These are phyloP conservation scores for Goffeauzyma gilvescens DNA, from an alignment of 768 basidiomycete genomes.

Conservation along the genomic window DNA sequence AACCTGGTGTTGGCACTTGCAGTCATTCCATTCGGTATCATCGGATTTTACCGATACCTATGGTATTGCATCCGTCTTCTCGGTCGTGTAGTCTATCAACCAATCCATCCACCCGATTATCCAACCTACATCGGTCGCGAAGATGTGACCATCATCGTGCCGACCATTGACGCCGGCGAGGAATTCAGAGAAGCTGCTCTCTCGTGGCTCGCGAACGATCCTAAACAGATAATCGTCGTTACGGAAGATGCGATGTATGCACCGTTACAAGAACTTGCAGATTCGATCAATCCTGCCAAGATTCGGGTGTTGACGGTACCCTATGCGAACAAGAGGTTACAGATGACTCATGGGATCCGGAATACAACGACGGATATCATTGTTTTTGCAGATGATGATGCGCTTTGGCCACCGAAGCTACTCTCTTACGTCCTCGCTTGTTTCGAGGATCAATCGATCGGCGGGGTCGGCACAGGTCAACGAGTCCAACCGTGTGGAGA, in stretches of 20 bases:
- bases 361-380: constrained; percentile 81
- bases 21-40: constrained; percentile 66
- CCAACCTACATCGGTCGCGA: constrained; percentile 77
- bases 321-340: constrained; percentile 79
- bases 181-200: constrained; percentile 84
- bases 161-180: constrained; percentile 87
- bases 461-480: constrained; percentile 79
- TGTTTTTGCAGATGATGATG: constrained; percentile 86
- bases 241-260: constrained; percentile 79
- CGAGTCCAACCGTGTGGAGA: constrained; percentile 63
- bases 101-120: constrained; percentile 74
- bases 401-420: constrained; percentile 83
- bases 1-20: too few relatives aligned
- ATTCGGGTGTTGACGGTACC: constrained; percentile 79
- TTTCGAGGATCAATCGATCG: constrained; percentile 84
- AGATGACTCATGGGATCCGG: constrained; percentile 85
- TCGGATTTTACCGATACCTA: constrained; percentile 81
- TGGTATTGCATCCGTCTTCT: constrained; percentile 75
- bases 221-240: constrained; percentile 60
- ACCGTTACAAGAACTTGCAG: constrained; percentile 71
- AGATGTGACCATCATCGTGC: constrained; percentile 91
- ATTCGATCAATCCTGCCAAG: constrained; percentile 56
- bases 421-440: constrained; percentile 75
- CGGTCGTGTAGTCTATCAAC: constrained; percentile 61
- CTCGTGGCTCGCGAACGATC: constrained; percentile 78